These are phyloP conservation scores for Chaetomium fimeti DNA, from an alignment of 495 filamentous ascomycete species.

Conservation along the genomic window DNA sequence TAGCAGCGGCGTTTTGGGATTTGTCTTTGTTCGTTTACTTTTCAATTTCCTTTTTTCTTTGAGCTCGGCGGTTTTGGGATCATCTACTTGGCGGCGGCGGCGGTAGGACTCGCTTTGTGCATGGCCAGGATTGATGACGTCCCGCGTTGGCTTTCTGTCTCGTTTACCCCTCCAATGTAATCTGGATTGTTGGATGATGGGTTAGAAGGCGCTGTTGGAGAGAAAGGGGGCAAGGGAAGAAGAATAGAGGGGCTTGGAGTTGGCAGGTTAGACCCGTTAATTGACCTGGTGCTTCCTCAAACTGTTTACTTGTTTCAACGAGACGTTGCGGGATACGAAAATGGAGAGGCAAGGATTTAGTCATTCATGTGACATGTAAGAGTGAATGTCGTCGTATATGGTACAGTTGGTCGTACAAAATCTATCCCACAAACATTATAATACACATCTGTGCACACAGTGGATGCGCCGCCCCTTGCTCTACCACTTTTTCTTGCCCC, in stretches of 20 bases:
- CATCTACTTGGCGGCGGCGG: background rate
- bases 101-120: background rate
- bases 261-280: background rate
- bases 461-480: background rate
- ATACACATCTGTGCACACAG: too few relatives aligned
- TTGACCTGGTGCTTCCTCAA: background rate
- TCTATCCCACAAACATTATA: background rate
- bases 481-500: background rate
- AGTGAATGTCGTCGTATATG: background rate
- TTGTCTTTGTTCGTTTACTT: background rate
- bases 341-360: background rate
- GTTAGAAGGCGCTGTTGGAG: background rate
- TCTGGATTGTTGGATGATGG: background rate
- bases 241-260: background rate
- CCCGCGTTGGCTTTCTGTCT: background rate
- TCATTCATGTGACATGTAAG: too few relatives aligned
- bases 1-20: constrained; percentile 16
- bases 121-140: background rate
- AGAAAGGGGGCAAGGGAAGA: background rate
- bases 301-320: background rate
- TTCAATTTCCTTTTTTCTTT: background rate
- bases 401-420: constrained; percentile 1
- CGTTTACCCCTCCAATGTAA: background rate
- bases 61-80: background rate
- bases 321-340: background rate